Percentiles rank a stretch among this genome's conserved stretches.
Conservation (phyloP, 2,329 filamentous ascomycete species). For the Elsinoe australis region DNA sequence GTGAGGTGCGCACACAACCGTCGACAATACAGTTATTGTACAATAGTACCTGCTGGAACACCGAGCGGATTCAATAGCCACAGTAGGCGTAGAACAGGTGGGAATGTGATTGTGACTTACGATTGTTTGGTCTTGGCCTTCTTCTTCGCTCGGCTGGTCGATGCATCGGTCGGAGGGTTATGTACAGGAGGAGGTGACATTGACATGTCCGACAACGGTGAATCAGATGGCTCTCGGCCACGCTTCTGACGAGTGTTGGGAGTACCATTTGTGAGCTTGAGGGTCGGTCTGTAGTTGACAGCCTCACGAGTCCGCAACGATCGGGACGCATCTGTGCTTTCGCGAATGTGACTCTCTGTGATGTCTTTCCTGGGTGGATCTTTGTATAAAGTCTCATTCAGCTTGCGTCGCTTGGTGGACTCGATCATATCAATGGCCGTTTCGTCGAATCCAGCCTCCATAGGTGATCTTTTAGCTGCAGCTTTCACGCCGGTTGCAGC, state of each 20-base stretch:
- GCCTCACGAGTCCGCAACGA: conserved; percentile 21
- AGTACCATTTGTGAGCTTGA: conserved; percentile 17
- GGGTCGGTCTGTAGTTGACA: conserved; percentile 19
- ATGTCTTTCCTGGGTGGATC: conserved; percentile 2
- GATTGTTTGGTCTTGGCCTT: conserved; percentile 35
- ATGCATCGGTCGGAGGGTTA: conserved; percentile 25
- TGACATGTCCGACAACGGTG: conserved; percentile 30
- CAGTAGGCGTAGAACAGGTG: not conserved
- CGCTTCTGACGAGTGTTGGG: conserved; percentile 4
- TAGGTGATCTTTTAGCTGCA: conserved; percentile 8
- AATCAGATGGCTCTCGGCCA: conserved; percentile 21
- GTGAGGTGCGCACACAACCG: not conserved
- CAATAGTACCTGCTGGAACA: no score
- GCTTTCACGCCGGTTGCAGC: not conserved
- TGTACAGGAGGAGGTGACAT: conserved; percentile 25
- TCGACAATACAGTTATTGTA: conserved; percentile 14
- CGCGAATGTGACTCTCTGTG: conserved; percentile 12
- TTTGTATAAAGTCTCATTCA: conserved; percentile 13
- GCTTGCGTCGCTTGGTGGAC: conserved; percentile 3
- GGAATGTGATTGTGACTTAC: conserved; percentile 26
- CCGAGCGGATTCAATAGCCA: no score
- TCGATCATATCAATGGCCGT: conserved; percentile 1
- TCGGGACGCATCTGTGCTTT: conserved; percentile 1
- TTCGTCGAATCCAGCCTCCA: conserved; percentile 13
- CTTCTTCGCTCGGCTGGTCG: conserved; percentile 24